These are phyloP conservation scores for Ramalina peruviana DNA, from an alignment of 495 filamentous ascomycete species.

Conservation along the genomic window DNA sequence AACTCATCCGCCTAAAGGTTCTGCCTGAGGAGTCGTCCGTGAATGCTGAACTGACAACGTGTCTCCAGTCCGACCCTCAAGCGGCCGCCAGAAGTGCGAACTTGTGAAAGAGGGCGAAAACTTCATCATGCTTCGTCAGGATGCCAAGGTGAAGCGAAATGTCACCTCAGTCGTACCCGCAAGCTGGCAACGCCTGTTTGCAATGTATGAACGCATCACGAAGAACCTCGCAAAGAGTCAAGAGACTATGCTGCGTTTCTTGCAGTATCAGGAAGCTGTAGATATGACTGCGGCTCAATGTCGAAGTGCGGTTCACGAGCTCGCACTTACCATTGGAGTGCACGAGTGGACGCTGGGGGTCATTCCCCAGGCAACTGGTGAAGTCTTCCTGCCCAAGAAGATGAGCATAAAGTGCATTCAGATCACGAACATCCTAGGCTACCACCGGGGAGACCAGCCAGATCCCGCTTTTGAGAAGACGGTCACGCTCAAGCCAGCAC, in stretches of 20 bases:
- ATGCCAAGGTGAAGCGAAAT: too few species aligned
- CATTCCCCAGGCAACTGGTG: not conserved
- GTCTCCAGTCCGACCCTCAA: too few species aligned
- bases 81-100: too few species aligned
- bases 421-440: not conserved
- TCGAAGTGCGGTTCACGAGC: not conserved
- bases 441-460: not conserved
- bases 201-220: too few species aligned
- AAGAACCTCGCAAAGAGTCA: too few species aligned
- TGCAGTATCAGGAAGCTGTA: conserved; percentile 1
- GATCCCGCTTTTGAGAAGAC: not conserved
- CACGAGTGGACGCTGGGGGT: conserved; percentile 7
- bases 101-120: too few species aligned
- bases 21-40: too few species aligned
- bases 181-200: too few species aligned
- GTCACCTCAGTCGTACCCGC: too few species aligned
- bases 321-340: conserved; percentile 5
- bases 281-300: not conserved
- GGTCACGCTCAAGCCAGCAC: not conserved
- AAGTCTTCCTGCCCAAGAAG: not conserved
- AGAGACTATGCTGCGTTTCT: not conserved
- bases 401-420: not conserved
- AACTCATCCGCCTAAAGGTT: too few species aligned
- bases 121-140: too few species aligned
- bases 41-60: too few species aligned